Base-by-base conservation (phyloP, 2,329 filamentous ascomycete genomes). In the Colletotrichum liaoningense region DNA sequence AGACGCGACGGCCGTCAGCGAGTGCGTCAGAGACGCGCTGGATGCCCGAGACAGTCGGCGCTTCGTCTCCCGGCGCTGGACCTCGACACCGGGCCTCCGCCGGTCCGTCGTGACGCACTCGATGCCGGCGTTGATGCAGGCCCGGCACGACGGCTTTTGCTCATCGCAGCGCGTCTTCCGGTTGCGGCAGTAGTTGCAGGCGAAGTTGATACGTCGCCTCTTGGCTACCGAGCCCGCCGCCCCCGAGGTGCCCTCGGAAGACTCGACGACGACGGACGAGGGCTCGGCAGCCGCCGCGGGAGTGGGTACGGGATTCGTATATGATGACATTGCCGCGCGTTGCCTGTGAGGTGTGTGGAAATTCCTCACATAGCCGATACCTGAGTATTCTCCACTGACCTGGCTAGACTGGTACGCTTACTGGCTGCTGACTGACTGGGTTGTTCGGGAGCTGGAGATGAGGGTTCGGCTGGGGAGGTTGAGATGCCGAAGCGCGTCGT, bases 141-240 rank as follows among this genome's bases (percentile, higher is more conserved):
- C 79, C 19, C 75, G 63, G 70, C 79, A 80, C 62, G 77, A 78
- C 5, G 79, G 79, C 33, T 73, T 74, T 49, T 75, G 69, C n/a
- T 78, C 77, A 59, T 80, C 79, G 69, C 79, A 80, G 16, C 79
- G 77, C 16, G 79, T 79, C 72, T 80, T 80, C 66, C 79, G 76
- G 64, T 77, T 78, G 12, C 79, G 77, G 70, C 79, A 80, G 63
- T 77, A 75, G 55, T 78, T 78, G 63, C 77, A 78, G 14, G 77
- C 77, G 49, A 77, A 73, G 60, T 73, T 73, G 60, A 73, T 73
- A 14, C 70, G 70, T 8, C 70, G 46, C 33, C 60, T 56, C 66
- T 70, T 73, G 22, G 59, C 30, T 12, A 22, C 22, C 4, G 59
- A 19, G 12, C 16, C 38, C 38, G 38, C 38, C 42, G 42, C 42